Base-by-base conservation (phyloP, 2,329 filamentous ascomycete genomes). In the Chrysoporthe deuterocubensis region DNA sequence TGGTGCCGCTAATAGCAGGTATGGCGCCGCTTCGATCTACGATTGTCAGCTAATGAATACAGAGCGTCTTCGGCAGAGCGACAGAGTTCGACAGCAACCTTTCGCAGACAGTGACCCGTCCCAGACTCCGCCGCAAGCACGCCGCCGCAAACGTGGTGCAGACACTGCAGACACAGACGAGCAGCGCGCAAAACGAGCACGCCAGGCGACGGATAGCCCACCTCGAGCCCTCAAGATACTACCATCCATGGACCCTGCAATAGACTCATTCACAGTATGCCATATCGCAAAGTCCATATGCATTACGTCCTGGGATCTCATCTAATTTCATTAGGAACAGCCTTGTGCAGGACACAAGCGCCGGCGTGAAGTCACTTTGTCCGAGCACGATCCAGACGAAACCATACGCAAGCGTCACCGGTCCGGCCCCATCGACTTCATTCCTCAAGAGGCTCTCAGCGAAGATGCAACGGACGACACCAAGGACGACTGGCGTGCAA, bases 121-220 rank as follows among this genome's bases (percentile, higher is more conserved):
- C 50, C 50, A 9, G 50, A 8, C 50, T 16, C 50, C 50, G 50
- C 50, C 50, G 50, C 50, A 56, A 56, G 6, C 50, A 56, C 50
- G 50, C 50, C 50, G 50, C 50, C 50, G n/a, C 5, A 56, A 56
- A 56, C 50, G 6, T 56, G 50, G 50, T 56, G 50, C 50, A 56
- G 50, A 56, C 26, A 56, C 50, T 56, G 50, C 50, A 56, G 50
- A 13, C 50, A n/a, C 50, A 16, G 50, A 56, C 50, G 50, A 56
- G 50, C 50, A 56, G 50, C 50, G 50, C 50, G 50, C 50, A 21
- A 56, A 56, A 56, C 50, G 26, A 56, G 50, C 50, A 32, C 50
- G 50, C 50, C 50, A 56, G 50, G 50, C 50, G 50, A 56, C 50
- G 3, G 8, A 56, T 21, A 56, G 50, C 50, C 50, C 50, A 8